Evolutionary conservation across 2,329 filamentous ascomycete genomes (phyloP), one percentile per base, ranked within the genome.

Genomic region (Xylogone sp.): DNA sequence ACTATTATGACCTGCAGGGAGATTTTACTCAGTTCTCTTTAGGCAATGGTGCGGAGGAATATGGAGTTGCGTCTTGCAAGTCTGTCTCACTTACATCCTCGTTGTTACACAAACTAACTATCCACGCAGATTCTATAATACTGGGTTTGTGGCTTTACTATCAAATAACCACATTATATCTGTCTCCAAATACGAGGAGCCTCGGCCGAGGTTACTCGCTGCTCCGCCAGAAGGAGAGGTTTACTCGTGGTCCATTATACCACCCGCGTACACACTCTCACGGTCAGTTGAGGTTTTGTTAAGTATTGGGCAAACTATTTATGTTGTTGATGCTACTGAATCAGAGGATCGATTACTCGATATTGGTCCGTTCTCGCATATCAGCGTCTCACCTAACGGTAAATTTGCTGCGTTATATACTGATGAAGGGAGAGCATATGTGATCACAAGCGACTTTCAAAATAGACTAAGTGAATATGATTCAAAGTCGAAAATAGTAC

Each of bases 11-110:
- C 64, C 74, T 99, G n/a, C 88, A 96, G 68, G 90, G 88, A 56
- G 93, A 97, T 66, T 99, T 99, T 66, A 90, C 87, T 16, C 92
- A 96, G 53, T 99, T 97, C 69, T 92, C 89, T 1, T 76, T 99
- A 0, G 94, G 93, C 49, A 87, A 95, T 69, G 89, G 89, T 21
- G 86, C 92, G 21, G 94, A 97, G 62, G 89, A 96, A 58, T 84
- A 87, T 63, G 88, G 93, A 21, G 92, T 99, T 19, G 78, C 84
- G 59, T 86, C 86, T n/a, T 97, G 93, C 73, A 85, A 85, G 70
- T 63, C 46, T 50, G 59, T 59, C 21, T 8, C 7, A 1, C 22
- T 19, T 8, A 3, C 43, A 21, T 18, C 9, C 2, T 22, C 29
- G 45, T 22, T 10, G 1, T 21, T 29, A 22, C 29, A 55, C 18